These are phyloP conservation scores for Fragaria iinumae DNA, from an alignment of 306 rosid genomes.

Conservation along the genomic window DNA sequence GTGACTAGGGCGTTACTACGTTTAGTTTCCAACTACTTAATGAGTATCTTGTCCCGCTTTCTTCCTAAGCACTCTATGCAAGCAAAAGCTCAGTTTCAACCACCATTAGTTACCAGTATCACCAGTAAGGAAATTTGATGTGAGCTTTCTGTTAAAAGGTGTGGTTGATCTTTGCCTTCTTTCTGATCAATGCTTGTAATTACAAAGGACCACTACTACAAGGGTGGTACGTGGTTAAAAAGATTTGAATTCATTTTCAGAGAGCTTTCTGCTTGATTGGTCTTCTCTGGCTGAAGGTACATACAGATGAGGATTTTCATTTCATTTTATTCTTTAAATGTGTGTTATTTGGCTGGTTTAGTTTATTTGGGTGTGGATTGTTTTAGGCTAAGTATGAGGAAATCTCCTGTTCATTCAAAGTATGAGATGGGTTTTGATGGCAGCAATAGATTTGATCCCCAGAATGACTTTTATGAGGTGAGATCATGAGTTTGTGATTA, in stretches of 20 bases:
- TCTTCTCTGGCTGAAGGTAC: slow-evolving; percentile 6
- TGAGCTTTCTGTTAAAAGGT: slow-evolving; percentile 19
- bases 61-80: slow-evolving; percentile 9
- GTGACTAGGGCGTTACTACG: background rate
- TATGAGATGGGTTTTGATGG: slow-evolving; percentile 34
- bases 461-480: slow-evolving; percentile 25
- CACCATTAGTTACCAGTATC: slow-evolving; percentile 9
- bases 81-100: slow-evolving; percentile 33
- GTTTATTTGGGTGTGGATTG: background rate
- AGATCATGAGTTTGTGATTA: background rate
- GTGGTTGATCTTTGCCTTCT: slow-evolving; percentile 26
- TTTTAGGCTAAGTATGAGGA: slow-evolving; percentile 38
- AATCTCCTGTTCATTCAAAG: slow-evolving; percentile 40
- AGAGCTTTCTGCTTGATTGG: background rate
- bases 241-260: slow-evolving; percentile 15
- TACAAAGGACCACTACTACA: slow-evolving; percentile 26
- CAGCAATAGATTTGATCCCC: slow-evolving; percentile 56
- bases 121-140: slow-evolving; percentile 22
- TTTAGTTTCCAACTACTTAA: background rate
- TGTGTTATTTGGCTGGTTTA: background rate
- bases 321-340: background rate
- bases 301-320: background rate
- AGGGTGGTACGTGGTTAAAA: slow-evolving; percentile 15
- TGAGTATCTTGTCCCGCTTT: slow-evolving; percentile 8
- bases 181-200: slow-evolving; percentile 21